These are phyloP conservation scores for Areca catechu DNA, from an alignment of 176 grass and related monocot species.

Conservation along the genomic window DNA sequence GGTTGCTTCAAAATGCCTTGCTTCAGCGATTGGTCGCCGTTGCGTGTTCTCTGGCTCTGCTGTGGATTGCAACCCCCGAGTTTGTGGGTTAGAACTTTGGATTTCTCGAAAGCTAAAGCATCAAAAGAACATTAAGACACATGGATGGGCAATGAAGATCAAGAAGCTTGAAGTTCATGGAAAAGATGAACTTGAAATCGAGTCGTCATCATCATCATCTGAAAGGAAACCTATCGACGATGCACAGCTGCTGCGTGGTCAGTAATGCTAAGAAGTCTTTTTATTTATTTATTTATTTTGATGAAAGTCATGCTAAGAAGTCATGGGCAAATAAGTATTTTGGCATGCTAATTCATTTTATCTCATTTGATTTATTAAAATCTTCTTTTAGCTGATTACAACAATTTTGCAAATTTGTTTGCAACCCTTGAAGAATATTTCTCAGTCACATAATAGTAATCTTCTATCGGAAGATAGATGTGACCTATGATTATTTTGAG, in stretches of 20 bases:
- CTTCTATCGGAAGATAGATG: too few species aligned
- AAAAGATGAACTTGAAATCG: slow-evolving; percentile 18
- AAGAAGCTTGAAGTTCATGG: slow-evolving; percentile 26
- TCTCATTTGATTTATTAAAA: neutral
- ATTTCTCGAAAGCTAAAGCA: slow-evolving; percentile 38
- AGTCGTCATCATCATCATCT: neutral
- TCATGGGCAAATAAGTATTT: too few species aligned
- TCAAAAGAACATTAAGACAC: slow-evolving; percentile 30
- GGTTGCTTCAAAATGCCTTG: slow-evolving; percentile 12
- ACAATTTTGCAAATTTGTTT: neutral
- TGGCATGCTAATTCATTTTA: neutral
- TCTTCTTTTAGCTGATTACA: neutral
- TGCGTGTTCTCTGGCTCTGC: slow-evolving; percentile 1
- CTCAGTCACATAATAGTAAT: too few species aligned
- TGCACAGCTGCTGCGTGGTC: slow-evolving; percentile 15
- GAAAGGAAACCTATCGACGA: slow-evolving; percentile 3
- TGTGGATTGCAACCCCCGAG: slow-evolving; percentile 16
- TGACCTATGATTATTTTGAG: too few species aligned
- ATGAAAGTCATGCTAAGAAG: slow-evolving; percentile 10
- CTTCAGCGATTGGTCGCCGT: too few species aligned
- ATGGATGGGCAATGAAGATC: slow-evolving; percentile 33
- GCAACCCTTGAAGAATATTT: too few species aligned
- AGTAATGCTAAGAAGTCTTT: slow-evolving; percentile 8
- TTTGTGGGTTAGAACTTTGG: slow-evolving; percentile 39
- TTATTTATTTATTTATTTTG: too few species aligned